Evolutionary conservation across 805 yeast species (phyloP).

Genomic region (Ogataea ramenticola): DNA sequence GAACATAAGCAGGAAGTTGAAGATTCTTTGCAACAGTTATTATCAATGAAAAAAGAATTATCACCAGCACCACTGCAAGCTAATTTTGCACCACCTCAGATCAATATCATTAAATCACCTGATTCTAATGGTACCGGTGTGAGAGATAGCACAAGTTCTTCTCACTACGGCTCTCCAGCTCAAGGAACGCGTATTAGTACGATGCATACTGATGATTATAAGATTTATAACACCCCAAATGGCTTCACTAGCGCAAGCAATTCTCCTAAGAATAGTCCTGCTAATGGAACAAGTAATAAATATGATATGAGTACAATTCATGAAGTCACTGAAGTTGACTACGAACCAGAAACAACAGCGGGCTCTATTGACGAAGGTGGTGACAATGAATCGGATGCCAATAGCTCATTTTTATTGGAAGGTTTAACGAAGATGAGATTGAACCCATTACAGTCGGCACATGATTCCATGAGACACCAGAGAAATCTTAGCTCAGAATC

Average conservation of each 20-base stretch:
- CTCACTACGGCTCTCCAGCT: conserved; percentile 11
- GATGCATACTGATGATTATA: conserved; percentile 23
- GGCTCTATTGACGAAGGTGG: neutral
- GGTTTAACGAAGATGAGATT: conserved; percentile 16
- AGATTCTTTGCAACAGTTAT: conserved; percentile 18
- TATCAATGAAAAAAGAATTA: conserved; percentile 20
- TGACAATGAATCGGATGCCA: neutral
- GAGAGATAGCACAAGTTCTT: conserved; percentile 3
- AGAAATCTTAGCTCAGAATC: neutral
- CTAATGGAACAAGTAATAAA: conserved; percentile 1
- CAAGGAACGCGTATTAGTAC: conserved; percentile 19
- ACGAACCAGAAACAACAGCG: conserved; percentile 7
- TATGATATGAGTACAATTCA: conserved; percentile 27
- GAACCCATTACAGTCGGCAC: conserved; percentile 9
- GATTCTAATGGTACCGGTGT: neutral
- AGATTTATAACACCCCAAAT: conserved; percentile 18
- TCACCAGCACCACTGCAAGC: conserved; percentile 11
- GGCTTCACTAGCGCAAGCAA: neutral
- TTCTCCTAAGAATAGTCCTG: neutral
- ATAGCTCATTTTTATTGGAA: conserved; percentile 1
- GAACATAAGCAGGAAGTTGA: conserved; percentile 9
- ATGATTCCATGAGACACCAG: neutral
- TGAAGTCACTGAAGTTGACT: conserved; percentile 24
- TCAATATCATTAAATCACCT: conserved; percentile 1
- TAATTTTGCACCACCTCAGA: conserved; percentile 2